Evolutionary conservation across 2,329 filamentous ascomycete species (phyloP), one percentile per base, ranked within the genome.

Genomic region (Myriosclerotinia curreyana): DNA sequence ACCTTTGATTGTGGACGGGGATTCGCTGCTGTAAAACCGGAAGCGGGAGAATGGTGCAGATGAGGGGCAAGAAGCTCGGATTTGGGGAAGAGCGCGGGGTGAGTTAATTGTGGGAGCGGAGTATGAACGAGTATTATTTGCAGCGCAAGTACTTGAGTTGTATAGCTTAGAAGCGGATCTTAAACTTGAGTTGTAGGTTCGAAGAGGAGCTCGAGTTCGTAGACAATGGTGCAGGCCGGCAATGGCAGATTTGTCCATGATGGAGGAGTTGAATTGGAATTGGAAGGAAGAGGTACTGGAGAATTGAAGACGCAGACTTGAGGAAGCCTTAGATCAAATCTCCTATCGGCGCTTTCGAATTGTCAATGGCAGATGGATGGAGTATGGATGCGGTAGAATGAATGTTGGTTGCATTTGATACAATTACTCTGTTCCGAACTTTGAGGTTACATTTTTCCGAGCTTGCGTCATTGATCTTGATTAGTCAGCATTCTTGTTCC

Each of bases 181-280:
- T 8, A 17, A 20, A 9, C 15, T 38, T 3, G 22, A 40, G 14
- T n/a, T 31, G 3, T 9, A 25, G 5, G 15, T 48, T 46, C 5
- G 55, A 38, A 53, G 53, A 52, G 34, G 44, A 14, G 48, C 28
- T 28, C 48, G 38, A 7, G 31, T 42, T 46, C 48, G 55, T 20
- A 64, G 22, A 54, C 55, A 61, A 52, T 61, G 49, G 36, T 49
- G 62, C 28, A 64, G 20, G 20, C 62, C n/a, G 20, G 55, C 22
- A 40, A 40, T 17, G 12, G 31, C 38, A 11, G 49, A n/a, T 53
- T 50, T 52, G 15, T 64, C 49, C 62, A 64, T 64, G 46, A 15
- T 63, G 40, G 60, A 40, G 40, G 31, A 42, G 51, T 46, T 49
- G 2, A 7, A 12, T 58, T 25, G 36, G 4, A 9, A 48, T 48